phyloP scores from a whole-genome alignment of 1,284 basidiomycete species.

The Anthracocystis panici-leucophaei region DNA sequence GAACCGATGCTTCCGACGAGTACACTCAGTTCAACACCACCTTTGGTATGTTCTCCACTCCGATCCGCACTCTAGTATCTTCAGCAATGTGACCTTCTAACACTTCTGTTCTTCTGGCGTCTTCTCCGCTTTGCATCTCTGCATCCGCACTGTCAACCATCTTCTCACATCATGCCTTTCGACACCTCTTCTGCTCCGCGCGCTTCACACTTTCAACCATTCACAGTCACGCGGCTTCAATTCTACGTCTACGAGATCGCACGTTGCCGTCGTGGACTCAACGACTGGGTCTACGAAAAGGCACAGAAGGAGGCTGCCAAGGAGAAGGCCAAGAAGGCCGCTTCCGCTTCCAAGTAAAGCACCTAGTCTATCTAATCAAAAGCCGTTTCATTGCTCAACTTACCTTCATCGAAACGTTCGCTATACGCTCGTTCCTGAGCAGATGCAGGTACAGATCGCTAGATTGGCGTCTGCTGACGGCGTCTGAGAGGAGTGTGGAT shows the following conservation, averaged over 20 bases:
- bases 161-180: neutral
- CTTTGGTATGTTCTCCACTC: conserved; percentile 77
- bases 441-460: neutral
- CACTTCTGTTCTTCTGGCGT: conserved; percentile 9
- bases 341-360: conserved; percentile 31
- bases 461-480: neutral
- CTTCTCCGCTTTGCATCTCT: neutral
- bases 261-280: conserved; percentile 89
- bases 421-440: neutral
- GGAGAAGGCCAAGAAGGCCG: conserved; percentile 55
- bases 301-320: conserved; percentile 61
- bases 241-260: conserved; percentile 97
- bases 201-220: conserved; percentile 60
- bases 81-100: neutral
- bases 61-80: too few species aligned
- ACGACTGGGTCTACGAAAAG: conserved; percentile 78
- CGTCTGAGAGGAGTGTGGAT: neutral
- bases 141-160: neutral
- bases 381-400: neutral
- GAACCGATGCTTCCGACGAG: conserved; percentile 82
- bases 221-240: conserved; percentile 73
- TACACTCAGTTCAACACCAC: conserved; percentile 95
- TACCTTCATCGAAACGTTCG: conserved; percentile 2
- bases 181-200: neutral
- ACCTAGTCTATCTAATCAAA: neutral